Evolutionary conservation across 371 early-diverging fungal species (phyloP).

Genomic region (Syncephalis plumigaleata): DNA sequence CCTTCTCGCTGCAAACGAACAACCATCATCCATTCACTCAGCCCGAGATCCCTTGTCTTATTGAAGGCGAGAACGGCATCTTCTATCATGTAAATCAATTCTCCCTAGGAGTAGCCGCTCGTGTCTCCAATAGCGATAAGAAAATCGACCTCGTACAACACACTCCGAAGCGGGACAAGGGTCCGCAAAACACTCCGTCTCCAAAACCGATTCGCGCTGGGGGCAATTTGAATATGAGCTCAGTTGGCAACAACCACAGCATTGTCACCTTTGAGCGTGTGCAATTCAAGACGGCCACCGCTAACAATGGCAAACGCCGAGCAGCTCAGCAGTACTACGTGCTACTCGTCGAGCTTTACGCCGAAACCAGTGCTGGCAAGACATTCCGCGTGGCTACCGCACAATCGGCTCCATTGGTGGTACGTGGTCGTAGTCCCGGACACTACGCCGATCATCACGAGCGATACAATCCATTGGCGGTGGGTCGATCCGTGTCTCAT

Average conservation of each 20-base stretch:
- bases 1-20: conserved; percentile 31
- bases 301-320: conserved; percentile 78
- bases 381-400: conserved; percentile 40
- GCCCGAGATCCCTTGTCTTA: conserved; percentile 36
- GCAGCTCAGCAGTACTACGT: conserved; percentile 87
- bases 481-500: conserved; percentile 5
- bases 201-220: conserved; percentile 40
- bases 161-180: conserved; percentile 88
- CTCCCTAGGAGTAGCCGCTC: conserved; percentile 50
- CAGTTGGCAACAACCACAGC: conserved; percentile 29
- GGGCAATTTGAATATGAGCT: conserved; percentile 28
- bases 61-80: conserved; percentile 23
- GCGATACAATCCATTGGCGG: conserved; percentile 7
- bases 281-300: conserved; percentile 90
- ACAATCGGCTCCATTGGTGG: conserved; percentile 70
- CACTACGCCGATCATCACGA: conserved; percentile 48
- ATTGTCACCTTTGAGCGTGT: conserved; percentile 78
- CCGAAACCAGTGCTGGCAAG: conserved; percentile 31
- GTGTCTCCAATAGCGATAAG: conserved; percentile 50
- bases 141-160: conserved; percentile 76
- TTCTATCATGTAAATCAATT: conserved; percentile 36
- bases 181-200: conserved; percentile 60
- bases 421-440: conserved; percentile 88
- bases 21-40: conserved; percentile 15
- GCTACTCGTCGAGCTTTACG: conserved; percentile 47